phyloP scores from a whole-genome alignment of 352 stramenopile species.

The Phytophthora lateralis region DNA sequence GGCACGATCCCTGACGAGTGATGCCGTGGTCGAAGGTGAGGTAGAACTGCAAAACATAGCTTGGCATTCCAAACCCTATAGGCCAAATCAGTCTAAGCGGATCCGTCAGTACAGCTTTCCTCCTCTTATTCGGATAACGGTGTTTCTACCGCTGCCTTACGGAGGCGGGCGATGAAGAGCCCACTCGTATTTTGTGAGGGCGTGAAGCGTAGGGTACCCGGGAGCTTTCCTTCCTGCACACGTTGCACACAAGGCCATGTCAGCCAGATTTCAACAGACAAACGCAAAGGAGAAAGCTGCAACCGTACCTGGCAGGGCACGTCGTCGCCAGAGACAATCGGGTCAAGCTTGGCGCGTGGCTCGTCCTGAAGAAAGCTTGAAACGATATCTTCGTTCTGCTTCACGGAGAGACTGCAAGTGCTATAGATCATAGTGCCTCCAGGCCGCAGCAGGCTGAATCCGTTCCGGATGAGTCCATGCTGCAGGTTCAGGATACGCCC shows the following conservation, averaged over 20 bases:
- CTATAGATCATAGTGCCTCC: conserved; percentile 95
- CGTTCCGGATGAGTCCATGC: conserved; percentile 72
- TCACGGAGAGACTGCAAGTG: conserved; percentile 92
- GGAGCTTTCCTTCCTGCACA: conserved; percentile 50
- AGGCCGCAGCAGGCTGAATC: conserved; percentile 86
- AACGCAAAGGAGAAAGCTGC: background rate
- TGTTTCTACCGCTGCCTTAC: conserved; percentile 22
- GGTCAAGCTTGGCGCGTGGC: conserved; percentile 37
- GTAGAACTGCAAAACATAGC: conserved; percentile 1
- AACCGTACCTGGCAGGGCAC: conserved; percentile 56
- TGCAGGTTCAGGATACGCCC: conserved; percentile 70
- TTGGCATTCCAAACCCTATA: conserved; percentile 7
- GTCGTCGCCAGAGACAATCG: conserved; percentile 39
- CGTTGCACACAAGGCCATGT: background rate
- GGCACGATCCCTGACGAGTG: conserved; percentile 16
- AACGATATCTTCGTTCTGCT: conserved; percentile 95
- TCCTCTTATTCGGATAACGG: background rate
- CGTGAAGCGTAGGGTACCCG: conserved; percentile 72
- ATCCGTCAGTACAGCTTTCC: background rate
- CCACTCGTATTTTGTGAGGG: conserved; percentile 73
- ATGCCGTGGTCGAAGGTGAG: background rate
- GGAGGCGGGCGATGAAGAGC: conserved; percentile 75
- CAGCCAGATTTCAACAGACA: background rate
- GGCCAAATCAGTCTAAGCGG: background rate
- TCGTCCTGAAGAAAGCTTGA: conserved; percentile 68